Percentiles rank a stretch among this genome's conserved stretches.
phyloP scores from a whole-genome alignment of 192 early-diverging fungal genomes.

The Glomus cerebriforme region DNA sequence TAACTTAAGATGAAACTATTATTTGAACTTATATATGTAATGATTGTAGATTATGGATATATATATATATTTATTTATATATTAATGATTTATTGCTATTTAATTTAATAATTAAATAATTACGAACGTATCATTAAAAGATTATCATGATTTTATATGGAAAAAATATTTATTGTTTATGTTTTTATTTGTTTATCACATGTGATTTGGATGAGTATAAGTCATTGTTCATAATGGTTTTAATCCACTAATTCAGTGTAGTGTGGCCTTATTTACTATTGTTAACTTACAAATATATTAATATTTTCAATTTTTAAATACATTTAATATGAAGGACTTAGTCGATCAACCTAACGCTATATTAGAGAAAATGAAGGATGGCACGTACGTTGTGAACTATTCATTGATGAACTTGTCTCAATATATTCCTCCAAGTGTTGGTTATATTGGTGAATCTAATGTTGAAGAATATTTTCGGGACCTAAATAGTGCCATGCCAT shows the following conservation, averaged over 20 bases:
- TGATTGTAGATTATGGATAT: too few species aligned
- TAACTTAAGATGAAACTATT: too few species aligned
- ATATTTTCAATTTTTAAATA: not conserved
- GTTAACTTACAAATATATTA: not conserved
- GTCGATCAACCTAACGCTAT: slow-evolving; percentile 73
- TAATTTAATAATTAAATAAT: too few species aligned
- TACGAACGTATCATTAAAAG: too few species aligned
- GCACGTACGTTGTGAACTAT: slow-evolving; percentile 58
- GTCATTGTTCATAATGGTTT: not conserved
- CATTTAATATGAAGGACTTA: slow-evolving; percentile 44
- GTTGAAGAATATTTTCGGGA: slow-evolving; percentile 47
- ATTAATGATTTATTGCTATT: too few species aligned
- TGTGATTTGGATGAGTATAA: not conserved
- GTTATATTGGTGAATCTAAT: slow-evolving; percentile 9
- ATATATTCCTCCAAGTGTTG: slow-evolving; percentile 34
- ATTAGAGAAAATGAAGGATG: slow-evolving; percentile 62
- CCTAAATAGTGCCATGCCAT: slow-evolving; percentile 35
- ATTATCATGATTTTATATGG: too few species aligned
- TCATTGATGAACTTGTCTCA: slow-evolving; percentile 42
- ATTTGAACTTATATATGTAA: too few species aligned
- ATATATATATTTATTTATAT: too few species aligned
- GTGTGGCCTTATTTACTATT: not conserved
- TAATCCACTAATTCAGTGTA: not conserved
- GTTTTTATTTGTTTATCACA: too few species aligned
- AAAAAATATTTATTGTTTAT: too few species aligned